Percentiles rank a stretch among this genome's conserved stretches.
These are phyloP conservation scores for Salvia rosmarinus DNA, from an alignment of 257 asterid genomes.

Conservation along the genomic window DNA sequence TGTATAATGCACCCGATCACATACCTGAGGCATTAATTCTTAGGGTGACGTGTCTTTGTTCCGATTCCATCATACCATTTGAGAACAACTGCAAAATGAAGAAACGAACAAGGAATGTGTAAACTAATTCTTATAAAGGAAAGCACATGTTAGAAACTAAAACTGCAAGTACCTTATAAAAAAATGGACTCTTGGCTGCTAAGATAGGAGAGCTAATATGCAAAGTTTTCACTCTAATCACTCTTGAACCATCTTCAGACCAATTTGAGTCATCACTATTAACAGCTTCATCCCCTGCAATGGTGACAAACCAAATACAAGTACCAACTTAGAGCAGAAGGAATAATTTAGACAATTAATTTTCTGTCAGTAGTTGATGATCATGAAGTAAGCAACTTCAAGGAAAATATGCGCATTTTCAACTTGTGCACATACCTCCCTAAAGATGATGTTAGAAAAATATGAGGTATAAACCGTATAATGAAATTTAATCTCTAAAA, in stretches of 20 bases:
- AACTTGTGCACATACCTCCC: constrained; percentile 16
- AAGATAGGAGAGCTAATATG: constrained; percentile 89
- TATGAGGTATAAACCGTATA: not conserved
- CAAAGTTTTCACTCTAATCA: constrained; percentile 62
- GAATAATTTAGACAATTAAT: not conserved
- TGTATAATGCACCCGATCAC: constrained; percentile 16
- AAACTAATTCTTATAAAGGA: constrained; percentile 22
- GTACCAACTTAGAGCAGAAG: constrained; percentile 19
- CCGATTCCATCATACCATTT: constrained; percentile 98
- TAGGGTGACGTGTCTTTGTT: constrained; percentile 92
- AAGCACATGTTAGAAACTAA: constrained; percentile 12
- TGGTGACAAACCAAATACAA: constrained; percentile 16
- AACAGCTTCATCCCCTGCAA: constrained; percentile 76
- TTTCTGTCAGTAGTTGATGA: not conserved
- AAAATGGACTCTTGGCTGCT: constrained; percentile 92
- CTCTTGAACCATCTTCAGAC: constrained; percentile 62
- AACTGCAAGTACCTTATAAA: constrained; percentile 62
- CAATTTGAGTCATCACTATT: constrained; percentile 69
- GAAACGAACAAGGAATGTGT: constrained; percentile 25
- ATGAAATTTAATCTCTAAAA: constrained; percentile 17
- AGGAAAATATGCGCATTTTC: constrained; percentile 14
- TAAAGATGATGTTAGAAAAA: not conserved
- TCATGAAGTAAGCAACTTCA: constrained; percentile 12
- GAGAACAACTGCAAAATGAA: constrained; percentile 73
- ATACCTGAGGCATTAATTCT: constrained; percentile 88